Evolutionary conservation across 148 eudicot genomes (phyloP), one percentile per base, ranked within the genome.

Genomic region (Cornus florida): DNA sequence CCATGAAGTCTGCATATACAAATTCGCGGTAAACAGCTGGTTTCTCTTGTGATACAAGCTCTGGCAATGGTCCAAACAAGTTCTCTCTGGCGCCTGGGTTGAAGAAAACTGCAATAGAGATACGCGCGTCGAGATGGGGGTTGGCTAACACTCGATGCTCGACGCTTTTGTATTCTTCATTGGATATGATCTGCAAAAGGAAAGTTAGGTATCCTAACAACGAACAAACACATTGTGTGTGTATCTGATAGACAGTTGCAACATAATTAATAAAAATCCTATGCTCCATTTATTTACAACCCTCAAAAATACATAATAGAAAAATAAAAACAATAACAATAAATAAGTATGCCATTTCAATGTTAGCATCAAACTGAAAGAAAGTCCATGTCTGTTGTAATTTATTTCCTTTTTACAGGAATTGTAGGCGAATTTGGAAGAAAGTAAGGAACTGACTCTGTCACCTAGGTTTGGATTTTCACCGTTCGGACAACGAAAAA

Each of bases 141-240:
- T 90, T 90, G 19, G 92, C 92, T 74, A 86, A 57, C 22, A 92
- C 93, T 8, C 93, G 86, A 74, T 92, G 97, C 79, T 87, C 92
- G 64, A 78, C 93, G 38, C 93, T 92, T 71, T 68, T 86, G 86
- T 89, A 92, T 43, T 79, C 84, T 32, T 85, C 91, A 72, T 92
- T 92, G 0, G 93, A 92, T 59, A 90, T 73, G 28, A 92, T 92
- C 93, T 92, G 81, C 86, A 80, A 17, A 69, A 72, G 24, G 19
- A 16, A 13, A 16, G 59, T 43, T 43, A 9, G 10, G 48, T 43
- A 43, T 43, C 48, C 48, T 8, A 43, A 4, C 48, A 43, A 43
- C 4, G 48, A 43, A 43, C 48, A 5, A 43, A 43, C 48, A 6
- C 48, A 43, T 43, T 43, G 48, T 6, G 9, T 43, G 48, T 43